Conservation (phyloP, 306 rosid genomes). For the Astragalus glycyphyllos region DNA sequence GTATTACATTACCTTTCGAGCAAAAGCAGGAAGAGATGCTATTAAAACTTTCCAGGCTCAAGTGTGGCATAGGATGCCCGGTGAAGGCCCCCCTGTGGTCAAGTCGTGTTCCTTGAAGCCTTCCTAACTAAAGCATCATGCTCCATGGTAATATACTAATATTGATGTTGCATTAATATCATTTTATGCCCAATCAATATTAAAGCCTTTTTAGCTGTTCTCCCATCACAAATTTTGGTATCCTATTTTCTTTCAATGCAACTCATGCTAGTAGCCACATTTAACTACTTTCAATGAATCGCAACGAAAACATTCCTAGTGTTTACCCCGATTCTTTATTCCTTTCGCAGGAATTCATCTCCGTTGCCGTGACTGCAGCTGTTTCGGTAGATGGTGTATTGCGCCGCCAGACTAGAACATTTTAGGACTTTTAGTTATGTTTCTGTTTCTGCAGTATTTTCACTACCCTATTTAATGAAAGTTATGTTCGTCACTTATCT, state of each 20-base stretch:
- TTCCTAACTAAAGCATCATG: too few relatives aligned
- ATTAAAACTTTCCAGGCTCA: too few relatives aligned
- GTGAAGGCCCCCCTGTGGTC: too few relatives aligned
- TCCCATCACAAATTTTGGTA: too few relatives aligned
- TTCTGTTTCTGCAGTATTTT: neutral
- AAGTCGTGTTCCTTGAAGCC: too few relatives aligned
- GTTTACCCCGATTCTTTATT: constrained; percentile 1
- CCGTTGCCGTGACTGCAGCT: neutral
- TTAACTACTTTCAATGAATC: neutral
- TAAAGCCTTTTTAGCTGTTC: neutral
- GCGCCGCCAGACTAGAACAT: neutral
- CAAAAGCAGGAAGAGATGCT: neutral
- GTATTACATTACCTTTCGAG: too few relatives aligned
- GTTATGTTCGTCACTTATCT: neutral
- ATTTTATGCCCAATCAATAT: too few relatives aligned
- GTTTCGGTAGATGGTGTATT: neutral
- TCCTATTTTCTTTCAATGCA: neutral
- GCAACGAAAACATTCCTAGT: neutral
- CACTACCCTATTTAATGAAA: neutral
- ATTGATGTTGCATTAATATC: too few relatives aligned
- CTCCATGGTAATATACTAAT: too few relatives aligned
- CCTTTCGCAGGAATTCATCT: neutral
- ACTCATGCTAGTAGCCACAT: neutral
- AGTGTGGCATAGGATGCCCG: too few relatives aligned
- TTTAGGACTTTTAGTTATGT: neutral